phyloP scores from a whole-genome alignment of 2,329 filamentous ascomycete genomes.

The Colletotrichum euphorbiae region DNA sequence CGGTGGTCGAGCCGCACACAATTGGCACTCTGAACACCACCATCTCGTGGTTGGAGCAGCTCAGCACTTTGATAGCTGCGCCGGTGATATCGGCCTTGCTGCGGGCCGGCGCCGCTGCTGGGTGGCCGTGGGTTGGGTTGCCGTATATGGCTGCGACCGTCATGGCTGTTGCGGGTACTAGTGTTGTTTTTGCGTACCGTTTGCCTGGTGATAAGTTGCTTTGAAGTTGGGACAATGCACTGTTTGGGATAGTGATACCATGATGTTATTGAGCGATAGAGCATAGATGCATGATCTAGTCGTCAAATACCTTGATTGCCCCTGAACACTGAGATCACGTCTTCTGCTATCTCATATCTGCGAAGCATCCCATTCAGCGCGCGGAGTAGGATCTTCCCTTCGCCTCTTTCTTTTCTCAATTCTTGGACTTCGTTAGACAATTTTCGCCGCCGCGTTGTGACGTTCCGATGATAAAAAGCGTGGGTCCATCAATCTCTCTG shows the following conservation, averaged over 20 bases:
- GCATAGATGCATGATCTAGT: constrained; percentile 4
- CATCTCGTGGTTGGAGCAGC: constrained; percentile 61
- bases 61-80: constrained; percentile 59
- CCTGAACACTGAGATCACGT: not conserved
- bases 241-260: not conserved
- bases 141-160: constrained; percentile 57
- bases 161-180: constrained; percentile 47
- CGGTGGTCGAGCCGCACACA: constrained; percentile 64
- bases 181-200: constrained; percentile 47
- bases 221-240: not conserved
- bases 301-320: not conserved
- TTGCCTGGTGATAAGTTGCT: constrained; percentile 41
- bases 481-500: too few species aligned
- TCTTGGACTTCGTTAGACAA: not conserved
- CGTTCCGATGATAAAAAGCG: too few species aligned
- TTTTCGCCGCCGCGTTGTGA: too few species aligned
- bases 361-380: not conserved
- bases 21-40: constrained; percentile 66
- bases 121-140: constrained; percentile 61
- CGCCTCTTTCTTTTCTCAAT: not conserved
- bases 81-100: constrained; percentile 62
- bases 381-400: not conserved
- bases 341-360: not conserved
- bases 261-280: not conserved
- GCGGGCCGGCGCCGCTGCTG: constrained; percentile 57